Base-by-base conservation (phyloP, 805 yeast species). In the Kodamaea lidongshanica region DNA sequence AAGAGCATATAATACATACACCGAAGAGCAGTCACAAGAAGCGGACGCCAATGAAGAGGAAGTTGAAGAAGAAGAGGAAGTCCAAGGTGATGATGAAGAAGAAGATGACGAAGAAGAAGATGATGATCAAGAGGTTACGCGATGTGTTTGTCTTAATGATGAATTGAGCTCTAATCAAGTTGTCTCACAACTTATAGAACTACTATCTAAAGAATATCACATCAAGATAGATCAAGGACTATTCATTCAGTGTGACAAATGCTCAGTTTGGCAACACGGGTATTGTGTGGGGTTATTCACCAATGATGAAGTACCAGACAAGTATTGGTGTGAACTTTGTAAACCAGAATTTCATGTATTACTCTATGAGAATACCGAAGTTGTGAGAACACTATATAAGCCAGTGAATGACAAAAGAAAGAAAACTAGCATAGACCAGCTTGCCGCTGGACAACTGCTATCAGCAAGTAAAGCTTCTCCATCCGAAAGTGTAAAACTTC, bases 241-340 rank as follows among this genome's bases (percentile, higher is more conserved):
- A 29, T 82, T 73, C 49, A 82, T 82, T 42, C 92, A 82, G 48
- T 82, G 94, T 67, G 98, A 92, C 48, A 70, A 72, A 39, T 89
- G 98, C 60, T 77, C 84, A 12, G 95, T 81, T 6, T 89, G 98
- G 98, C 98, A 89, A 56, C 98, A 89, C 54, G 97, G 96, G 2
- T 85, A 68, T 58, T 89, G 98, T 63, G 96, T 89, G 20, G 94
- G 96, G 1, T 75, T 89, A 35, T 66, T 67, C 32, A 76, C 74
- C 29, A 85, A 78, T 38, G 75, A 72, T 9, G 79, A 74, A 28
- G 84, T 86, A 2, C 96, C 96, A 3, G 96, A 89, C 34, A 84
- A 84, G 54, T 89, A 92, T 56, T 86, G 88, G 84, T 89, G 98
- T 65, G 98, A 89, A 53, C 57, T 61, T 41, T 89, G 98, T 61